phyloP scores from a whole-genome alignment of 2,329 filamentous ascomycete species.

The Neofusicoccum laricinum region DNA sequence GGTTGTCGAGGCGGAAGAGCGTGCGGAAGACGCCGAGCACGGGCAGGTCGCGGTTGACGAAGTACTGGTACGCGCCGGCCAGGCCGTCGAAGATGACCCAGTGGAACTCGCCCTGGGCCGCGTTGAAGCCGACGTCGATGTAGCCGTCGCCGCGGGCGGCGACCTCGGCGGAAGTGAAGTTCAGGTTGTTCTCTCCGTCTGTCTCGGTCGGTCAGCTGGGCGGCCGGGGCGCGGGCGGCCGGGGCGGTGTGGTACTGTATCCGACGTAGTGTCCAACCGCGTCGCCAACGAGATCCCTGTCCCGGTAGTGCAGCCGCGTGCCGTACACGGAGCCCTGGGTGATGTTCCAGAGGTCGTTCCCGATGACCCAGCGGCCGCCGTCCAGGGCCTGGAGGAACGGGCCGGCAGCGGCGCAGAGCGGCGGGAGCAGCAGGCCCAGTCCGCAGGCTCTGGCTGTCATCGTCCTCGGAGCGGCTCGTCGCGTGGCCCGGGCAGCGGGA shows the following conservation, averaged over 20 bases:
- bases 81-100: conserved; percentile 52
- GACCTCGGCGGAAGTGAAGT: conserved; percentile 48
- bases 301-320: conserved; percentile 42
- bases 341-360: conserved; percentile 43
- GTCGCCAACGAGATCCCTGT: conserved; percentile 39
- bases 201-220: background rate
- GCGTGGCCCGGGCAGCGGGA: background rate
- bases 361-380: conserved; percentile 33
- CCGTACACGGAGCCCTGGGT: conserved; percentile 39
- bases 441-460: background rate
- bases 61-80: conserved; percentile 53
- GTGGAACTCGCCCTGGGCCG: conserved; percentile 49
- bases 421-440: background rate
- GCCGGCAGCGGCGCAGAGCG: conserved; percentile 8
- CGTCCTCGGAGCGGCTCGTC: background rate
- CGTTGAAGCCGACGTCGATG: conserved; percentile 49
- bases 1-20: conserved; percentile 50
- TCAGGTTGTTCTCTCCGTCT: conserved; percentile 49
- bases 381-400: conserved; percentile 33
- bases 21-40: conserved; percentile 51
- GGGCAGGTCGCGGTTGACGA: conserved; percentile 50
- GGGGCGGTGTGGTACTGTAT: conserved; percentile 33
- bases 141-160: conserved; percentile 29
- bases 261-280: conserved; percentile 46
- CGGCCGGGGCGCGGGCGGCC: background rate